Percentiles rank a stretch among this genome's conserved stretches.
These are phyloP conservation scores for Aspergillus ochraceoroseus DNA, from an alignment of 2,329 filamentous ascomycete species.

Conservation along the genomic window DNA sequence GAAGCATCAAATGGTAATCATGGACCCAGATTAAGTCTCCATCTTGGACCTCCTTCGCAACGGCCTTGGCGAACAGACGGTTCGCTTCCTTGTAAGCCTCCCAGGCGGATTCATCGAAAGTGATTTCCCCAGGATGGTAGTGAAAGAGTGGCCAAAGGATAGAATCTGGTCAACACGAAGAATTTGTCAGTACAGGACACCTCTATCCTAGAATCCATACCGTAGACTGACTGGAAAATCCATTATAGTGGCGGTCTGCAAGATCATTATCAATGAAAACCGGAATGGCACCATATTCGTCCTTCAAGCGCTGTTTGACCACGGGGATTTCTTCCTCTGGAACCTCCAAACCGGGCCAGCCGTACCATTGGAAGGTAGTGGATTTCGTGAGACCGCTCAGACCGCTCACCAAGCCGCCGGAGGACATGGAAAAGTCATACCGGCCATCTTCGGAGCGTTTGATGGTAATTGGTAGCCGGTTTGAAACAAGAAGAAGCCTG, in stretches of 20 bases:
- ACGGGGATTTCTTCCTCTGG: conserved; percentile 73
- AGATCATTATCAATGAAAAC: conserved; percentile 92
- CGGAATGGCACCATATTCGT: conserved; percentile 83
- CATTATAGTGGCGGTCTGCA: conserved; percentile 94
- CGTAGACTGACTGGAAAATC: conserved; percentile 74
- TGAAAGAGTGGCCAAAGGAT: conserved; percentile 99
- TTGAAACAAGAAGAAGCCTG: conserved; percentile 78
- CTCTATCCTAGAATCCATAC: conserved; percentile 1
- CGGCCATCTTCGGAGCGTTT: conserved; percentile 87
- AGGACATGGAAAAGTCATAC: conserved; percentile 94
- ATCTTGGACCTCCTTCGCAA: conserved; percentile 82
- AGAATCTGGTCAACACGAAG: conserved; percentile 57
- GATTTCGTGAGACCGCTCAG: conserved; percentile 87
- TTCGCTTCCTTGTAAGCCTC: conserved; percentile 90
- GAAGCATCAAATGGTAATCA: conserved; percentile 96
- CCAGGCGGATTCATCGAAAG: conserved; percentile 94
- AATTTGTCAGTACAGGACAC: conserved; percentile 14
- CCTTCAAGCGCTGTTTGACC: conserved; percentile 72
- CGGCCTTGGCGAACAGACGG: conserved; percentile 79
- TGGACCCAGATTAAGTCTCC: conserved; percentile 97
- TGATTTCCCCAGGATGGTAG: conserved; percentile 97
- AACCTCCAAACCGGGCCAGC: conserved; percentile 91
- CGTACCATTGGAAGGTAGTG: conserved; percentile 96
- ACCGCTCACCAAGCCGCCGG: conserved; percentile 89
- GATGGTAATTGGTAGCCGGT: conserved; percentile 93